Base-by-base conservation (phyloP, 306 rosid species). In the Astragalus glycyphyllos region DNA sequence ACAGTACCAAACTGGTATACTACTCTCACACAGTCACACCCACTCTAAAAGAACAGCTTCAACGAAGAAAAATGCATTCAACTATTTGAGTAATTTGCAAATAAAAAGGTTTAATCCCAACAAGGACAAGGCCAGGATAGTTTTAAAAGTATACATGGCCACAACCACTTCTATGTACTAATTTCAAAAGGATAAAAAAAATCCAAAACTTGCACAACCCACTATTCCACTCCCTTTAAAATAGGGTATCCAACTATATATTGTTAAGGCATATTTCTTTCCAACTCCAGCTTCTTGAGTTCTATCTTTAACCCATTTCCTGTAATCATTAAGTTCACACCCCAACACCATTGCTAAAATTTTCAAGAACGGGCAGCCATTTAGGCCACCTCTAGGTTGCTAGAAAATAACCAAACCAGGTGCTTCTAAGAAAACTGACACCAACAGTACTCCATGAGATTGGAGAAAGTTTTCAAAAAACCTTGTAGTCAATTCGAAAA, bases 371-470 rank as follows among this genome's bases (percentile, higher is more conserved):
- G n/a, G n/a, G n/a, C n/a, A n/a, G n/a, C n/a, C n/a, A n/a, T n/a
- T n/a, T n/a, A n/a, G n/a, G 47, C 40, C 40, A 4, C 5, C 40
- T 35, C 40, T 37, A 48, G 54, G 48, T 49, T 20, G 11, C 53
- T 23, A 35, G 14, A 37, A 31, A 13, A 26, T 38, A 74, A 64
- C 57, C 57, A 44, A 74, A 54, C 15, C 66, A 55, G 31, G 14
- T 42, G 50, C 38, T 65, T 74, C 41, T 32, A 38, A 44, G 11
- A 65, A 56, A 55, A 55, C 32, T 5, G 59, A 75, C 44, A 75
- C 9, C 10, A 13, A 68, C 47, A 5, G 16, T 29, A 49, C 14
- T 45, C 15, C 41, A 53, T 29, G 58, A 50, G 58, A 29, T 50
- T 50, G 57, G 65, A 59, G 70, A 40, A 77, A 51, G 15, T 15